Evolutionary conservation across 345 rosid genomes (phyloP), one percentile per base, ranked within the genome.

Genomic region (Linum lewisii): DNA sequence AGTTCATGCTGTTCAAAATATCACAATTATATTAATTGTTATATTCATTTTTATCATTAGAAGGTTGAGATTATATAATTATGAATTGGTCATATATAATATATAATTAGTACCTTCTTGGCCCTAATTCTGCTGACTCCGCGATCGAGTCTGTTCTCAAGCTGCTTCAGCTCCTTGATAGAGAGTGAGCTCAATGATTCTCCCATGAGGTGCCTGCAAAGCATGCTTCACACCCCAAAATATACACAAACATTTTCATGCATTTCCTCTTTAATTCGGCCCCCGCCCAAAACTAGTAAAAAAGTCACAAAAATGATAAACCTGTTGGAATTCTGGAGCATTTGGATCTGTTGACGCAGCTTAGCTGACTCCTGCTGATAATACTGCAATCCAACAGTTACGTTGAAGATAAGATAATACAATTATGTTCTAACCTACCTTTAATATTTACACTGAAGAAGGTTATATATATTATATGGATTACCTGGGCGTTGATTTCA

Each of bases 401-500:
- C 34, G 15, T 38, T n/a, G n/a, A n/a, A n/a, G n/a, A n/a, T n/a
- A n/a, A n/a, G n/a, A n/a, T n/a, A n/a, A n/a, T n/a, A n/a, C n/a
- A n/a, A n/a, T n/a, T n/a, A n/a, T n/a, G n/a, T n/a, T n/a, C n/a
- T n/a, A n/a, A n/a, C n/a, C n/a, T n/a, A n/a, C n/a, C n/a, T n/a
- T n/a, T n/a, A n/a, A n/a, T n/a, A n/a, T n/a, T 11, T 18, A 21
- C 7, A 19, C 18, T 29, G 34, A 29, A 29, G 47, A 16, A 42
- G 47, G 47, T 42, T 42, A 42, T n/a, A n/a, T n/a, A n/a, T n/a
- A 16, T 42, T 42, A 16, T 34, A 42, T 29, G 5, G 7, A 42
- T 61, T 60, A 89, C 99, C 86, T 92, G 96, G 15, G 99, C 99
- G 79, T 93, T 93, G 66, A 93, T 93, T 64, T 93, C 95, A n/a